Conservation (phyloP, 1,284 basidiomycete genomes). For the Boletus mariae region DNA sequence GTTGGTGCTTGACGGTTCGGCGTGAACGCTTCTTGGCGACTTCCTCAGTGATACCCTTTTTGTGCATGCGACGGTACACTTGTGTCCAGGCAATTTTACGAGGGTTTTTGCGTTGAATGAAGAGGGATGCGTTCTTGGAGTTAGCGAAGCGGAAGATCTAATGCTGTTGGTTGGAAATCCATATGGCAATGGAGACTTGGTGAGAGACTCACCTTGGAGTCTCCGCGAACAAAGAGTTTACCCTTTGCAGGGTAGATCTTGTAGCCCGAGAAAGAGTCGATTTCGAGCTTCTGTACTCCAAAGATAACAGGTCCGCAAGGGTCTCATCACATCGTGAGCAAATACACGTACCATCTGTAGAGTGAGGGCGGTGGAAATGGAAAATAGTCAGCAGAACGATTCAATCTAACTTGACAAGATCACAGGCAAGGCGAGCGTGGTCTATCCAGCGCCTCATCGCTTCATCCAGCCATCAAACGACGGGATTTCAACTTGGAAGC, state of each 20-base stretch:
- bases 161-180: background rate
- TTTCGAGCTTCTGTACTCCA: slow-evolving; percentile 87
- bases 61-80: slow-evolving; percentile 98
- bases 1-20: slow-evolving; percentile 96
- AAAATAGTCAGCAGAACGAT: slow-evolving; percentile 25
- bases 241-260: slow-evolving; percentile 97
- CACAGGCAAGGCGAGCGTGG: slow-evolving; percentile 1
- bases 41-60: slow-evolving; percentile 99
- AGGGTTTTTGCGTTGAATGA: slow-evolving; percentile 99
- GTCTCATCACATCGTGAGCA: background rate
- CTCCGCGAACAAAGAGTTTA: slow-evolving; percentile 92
- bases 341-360: slow-evolving; percentile 49
- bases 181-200: background rate
- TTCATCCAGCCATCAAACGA: slow-evolving; percentile 43
- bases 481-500: slow-evolving; percentile 20
- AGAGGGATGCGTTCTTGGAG: slow-evolving; percentile 93
- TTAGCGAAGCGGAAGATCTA: slow-evolving; percentile 90
- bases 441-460: slow-evolving; percentile 40
- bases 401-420: slow-evolving; percentile 12
- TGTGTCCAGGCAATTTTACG: slow-evolving; percentile 99
- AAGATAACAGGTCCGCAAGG: slow-evolving; percentile 16
- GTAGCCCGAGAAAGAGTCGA: slow-evolving; percentile 94
- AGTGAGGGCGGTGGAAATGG: background rate
- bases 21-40: slow-evolving; percentile 98
- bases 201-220: slow-evolving; percentile 79